Conservation (phyloP, 2,329 filamentous ascomycete genomes). For the Rhinocladiella mackenziei region DNA sequence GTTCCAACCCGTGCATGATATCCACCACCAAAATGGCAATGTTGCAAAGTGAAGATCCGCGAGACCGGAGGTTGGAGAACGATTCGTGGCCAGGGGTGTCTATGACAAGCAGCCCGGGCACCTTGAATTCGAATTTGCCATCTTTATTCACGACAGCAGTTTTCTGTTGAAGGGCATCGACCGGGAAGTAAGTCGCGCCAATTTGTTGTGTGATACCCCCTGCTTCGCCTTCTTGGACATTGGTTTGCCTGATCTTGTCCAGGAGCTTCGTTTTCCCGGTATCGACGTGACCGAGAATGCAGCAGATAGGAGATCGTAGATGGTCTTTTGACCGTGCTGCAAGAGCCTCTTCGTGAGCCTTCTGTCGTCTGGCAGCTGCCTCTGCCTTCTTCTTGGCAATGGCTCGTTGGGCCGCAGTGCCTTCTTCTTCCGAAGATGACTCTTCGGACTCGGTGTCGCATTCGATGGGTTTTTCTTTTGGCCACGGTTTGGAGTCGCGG, state of each 20-base stretch:
- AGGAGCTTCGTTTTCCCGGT: conserved; percentile 99
- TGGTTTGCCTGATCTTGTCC: conserved; percentile 97
- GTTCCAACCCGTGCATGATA: conserved; percentile 99
- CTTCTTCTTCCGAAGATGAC: conserved; percentile 66
- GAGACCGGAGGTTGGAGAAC: conserved; percentile 94
- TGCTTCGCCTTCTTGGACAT: conserved; percentile 97
- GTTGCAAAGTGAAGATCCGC: conserved; percentile 97
- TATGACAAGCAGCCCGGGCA: conserved; percentile 92
- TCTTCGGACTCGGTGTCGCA: conserved; percentile 57
- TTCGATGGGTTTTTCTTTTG: conserved; percentile 32
- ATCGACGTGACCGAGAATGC: conserved; percentile 99
- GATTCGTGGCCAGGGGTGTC: conserved; percentile 99
- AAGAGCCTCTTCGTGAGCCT: conserved; percentile 85
- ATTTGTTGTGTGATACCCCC: conserved; percentile 99
- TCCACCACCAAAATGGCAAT: conserved; percentile 98
- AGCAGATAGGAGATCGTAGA: conserved; percentile 95
- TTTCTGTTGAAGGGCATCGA: conserved; percentile 88
- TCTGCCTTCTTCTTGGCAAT: conserved; percentile 79
- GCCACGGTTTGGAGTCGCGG: conserved; percentile 11
- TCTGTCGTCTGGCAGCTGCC: conserved; percentile 80
- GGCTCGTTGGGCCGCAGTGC: conserved; percentile 65
- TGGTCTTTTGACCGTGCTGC: conserved; percentile 90
- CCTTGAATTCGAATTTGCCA: conserved; percentile 89
- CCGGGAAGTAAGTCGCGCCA: conserved; percentile 97
- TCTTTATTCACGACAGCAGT: conserved; percentile 90